phyloP scores from a whole-genome alignment of 176 grass and related monocot genomes.

The Aegilops umbellulata region DNA sequence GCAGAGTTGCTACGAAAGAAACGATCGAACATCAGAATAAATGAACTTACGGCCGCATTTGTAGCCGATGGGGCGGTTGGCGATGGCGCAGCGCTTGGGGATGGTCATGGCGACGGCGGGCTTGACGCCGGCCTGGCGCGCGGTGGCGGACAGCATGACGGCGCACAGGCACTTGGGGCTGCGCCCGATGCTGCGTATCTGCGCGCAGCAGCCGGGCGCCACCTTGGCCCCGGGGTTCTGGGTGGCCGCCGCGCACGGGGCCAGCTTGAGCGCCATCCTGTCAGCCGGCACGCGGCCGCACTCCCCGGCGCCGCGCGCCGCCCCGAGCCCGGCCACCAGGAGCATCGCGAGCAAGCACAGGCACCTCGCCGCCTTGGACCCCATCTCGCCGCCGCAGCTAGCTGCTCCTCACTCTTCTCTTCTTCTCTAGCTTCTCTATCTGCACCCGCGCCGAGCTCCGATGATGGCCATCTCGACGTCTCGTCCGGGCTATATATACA shows the following conservation, averaged over 20 bases:
- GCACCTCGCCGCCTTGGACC: slow-evolving; percentile 24
- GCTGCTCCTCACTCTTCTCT: too few species aligned
- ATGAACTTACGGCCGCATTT: slow-evolving; percentile 66
- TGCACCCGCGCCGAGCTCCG: too few species aligned
- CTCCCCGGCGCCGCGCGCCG: slow-evolving; percentile 54
- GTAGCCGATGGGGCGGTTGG: slow-evolving; percentile 69
- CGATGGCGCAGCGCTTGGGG: slow-evolving; percentile 81
- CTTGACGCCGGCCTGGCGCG: slow-evolving; percentile 59
- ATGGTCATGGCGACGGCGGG: slow-evolving; percentile 75
- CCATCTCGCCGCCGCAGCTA: slow-evolving; percentile 28
- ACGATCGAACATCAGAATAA: neutral
- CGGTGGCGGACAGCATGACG: slow-evolving; percentile 77
- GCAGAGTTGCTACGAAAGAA: neutral
- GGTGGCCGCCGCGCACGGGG: slow-evolving; percentile 59
- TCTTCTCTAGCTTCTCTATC: too few species aligned
- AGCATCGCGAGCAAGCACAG: slow-evolving; percentile 42
- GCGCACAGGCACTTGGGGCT: slow-evolving; percentile 76
- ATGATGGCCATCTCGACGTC: neutral
- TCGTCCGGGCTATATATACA: slow-evolving; percentile 27
- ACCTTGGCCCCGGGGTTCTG: slow-evolving; percentile 50
- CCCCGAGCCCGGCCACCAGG: slow-evolving; percentile 28
- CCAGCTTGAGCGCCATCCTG: slow-evolving; percentile 54
- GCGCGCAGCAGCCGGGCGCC: slow-evolving; percentile 50
- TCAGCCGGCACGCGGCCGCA: slow-evolving; percentile 60
- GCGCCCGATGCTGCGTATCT: slow-evolving; percentile 54